These are phyloP conservation scores for Agapanthus africanus DNA, from an alignment of 106 monocot species.

Conservation along the genomic window DNA sequence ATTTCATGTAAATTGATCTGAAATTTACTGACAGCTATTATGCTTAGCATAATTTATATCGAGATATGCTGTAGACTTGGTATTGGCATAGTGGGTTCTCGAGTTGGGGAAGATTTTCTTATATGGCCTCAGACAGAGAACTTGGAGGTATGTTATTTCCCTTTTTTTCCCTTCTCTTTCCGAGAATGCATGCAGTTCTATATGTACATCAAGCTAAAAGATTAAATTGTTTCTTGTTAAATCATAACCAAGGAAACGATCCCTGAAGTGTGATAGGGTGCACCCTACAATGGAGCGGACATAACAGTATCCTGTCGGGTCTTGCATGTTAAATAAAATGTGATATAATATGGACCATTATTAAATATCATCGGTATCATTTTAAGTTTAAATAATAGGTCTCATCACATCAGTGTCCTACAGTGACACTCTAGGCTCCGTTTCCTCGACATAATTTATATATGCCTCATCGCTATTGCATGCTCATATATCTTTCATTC, in stretches of 20 bases:
- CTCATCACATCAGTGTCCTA: too few species aligned
- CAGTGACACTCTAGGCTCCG: too few species aligned
- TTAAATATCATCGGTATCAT: too few species aligned
- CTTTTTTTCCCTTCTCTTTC: background rate
- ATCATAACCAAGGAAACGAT: too few species aligned
- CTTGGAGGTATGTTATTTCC: slow-evolving; percentile 39
- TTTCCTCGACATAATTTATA: background rate
- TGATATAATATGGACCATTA: too few species aligned
- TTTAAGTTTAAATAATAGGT: too few species aligned
- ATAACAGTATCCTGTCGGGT: too few species aligned
- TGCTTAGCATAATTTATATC: slow-evolving; percentile 64
- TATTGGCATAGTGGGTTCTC: slow-evolving; percentile 50
- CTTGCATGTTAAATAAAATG: too few species aligned
- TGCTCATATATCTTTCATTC: background rate
- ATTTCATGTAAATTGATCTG: slow-evolving; percentile 1
- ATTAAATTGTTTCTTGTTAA: background rate
- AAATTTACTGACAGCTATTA: slow-evolving; percentile 39
- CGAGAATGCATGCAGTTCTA: background rate
- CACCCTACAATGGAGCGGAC: too few species aligned
- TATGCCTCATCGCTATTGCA: background rate
- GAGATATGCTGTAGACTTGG: slow-evolving; percentile 66
- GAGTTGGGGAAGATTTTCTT: slow-evolving; percentile 64
- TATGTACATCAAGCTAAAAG: slow-evolving; percentile 1
- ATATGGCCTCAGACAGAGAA: slow-evolving; percentile 63
- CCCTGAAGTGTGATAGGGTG: too few species aligned